Conservation (phyloP, 441 rosid genomes). For the Raphanus hybrid region DNA sequence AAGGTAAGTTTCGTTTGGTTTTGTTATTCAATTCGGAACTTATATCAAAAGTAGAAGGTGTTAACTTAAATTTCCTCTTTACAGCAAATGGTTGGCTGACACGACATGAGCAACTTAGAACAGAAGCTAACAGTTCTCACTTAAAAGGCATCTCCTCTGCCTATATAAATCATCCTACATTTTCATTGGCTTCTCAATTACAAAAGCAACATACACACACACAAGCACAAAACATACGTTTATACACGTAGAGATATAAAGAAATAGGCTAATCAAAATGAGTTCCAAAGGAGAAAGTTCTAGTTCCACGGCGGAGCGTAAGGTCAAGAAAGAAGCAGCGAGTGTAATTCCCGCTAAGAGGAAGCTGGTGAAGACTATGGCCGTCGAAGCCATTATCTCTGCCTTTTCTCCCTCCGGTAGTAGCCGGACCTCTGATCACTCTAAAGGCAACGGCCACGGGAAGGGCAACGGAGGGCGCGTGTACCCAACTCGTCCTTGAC, state of each 20-base stretch:
- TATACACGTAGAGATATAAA: background rate
- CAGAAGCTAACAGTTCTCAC: background rate
- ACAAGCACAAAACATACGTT: background rate
- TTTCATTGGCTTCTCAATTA: conserved; percentile 22
- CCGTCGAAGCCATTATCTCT: conserved; percentile 38
- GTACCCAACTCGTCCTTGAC: conserved; percentile 25
- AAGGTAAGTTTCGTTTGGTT: conserved; percentile 4
- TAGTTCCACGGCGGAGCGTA: conserved; percentile 2
- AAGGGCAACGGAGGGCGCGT: conserved; percentile 22
- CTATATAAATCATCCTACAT: conserved; percentile 23
- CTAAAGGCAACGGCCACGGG: conserved; percentile 17
- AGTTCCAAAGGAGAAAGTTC: conserved; percentile 30
- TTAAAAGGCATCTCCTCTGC: background rate
- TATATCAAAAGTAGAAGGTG: conserved; percentile 16
- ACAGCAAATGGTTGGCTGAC: conserved; percentile 24
- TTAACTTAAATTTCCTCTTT: conserved; percentile 6
- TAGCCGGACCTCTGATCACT: conserved; percentile 12
- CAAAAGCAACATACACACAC: conserved; percentile 3
- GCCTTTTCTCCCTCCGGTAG: conserved; percentile 22
- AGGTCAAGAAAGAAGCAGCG: conserved; percentile 30
- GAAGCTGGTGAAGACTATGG: conserved; percentile 49
- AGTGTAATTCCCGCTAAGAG: conserved; percentile 50
- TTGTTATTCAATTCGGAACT: conserved; percentile 1
- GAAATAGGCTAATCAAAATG: conserved; percentile 17
- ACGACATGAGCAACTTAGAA: conserved; percentile 28